Evolutionary conservation across 768 basidiomycete genomes (phyloP).

Genomic region (Trametes maxima): DNA sequence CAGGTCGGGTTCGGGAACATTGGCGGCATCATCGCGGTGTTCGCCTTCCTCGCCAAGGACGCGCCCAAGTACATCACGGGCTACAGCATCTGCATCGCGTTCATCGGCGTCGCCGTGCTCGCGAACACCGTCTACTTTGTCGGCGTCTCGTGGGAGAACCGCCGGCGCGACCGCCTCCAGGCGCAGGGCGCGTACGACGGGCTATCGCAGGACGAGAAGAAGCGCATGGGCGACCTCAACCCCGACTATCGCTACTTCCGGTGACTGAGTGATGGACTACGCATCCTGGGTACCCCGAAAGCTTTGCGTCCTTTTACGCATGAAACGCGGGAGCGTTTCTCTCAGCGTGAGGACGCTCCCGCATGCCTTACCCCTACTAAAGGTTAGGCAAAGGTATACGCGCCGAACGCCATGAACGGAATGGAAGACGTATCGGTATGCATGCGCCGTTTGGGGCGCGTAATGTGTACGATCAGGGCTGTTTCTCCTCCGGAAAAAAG

Average conservation of each 20-base stretch:
- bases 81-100: constrained; percentile 32
- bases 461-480: constrained; percentile 10
- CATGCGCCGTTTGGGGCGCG: constrained; percentile 8
- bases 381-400: no score
- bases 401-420: not conserved
- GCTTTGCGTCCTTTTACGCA: not conserved
- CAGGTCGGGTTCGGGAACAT: constrained; percentile 36
- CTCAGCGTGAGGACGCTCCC: no score
- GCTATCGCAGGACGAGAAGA: constrained; percentile 24
- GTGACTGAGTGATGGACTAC: not conserved
- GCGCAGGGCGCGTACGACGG: constrained; percentile 14
- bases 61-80: constrained; percentile 32
- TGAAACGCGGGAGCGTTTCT: no score
- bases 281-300: not conserved
- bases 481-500: not conserved
- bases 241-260: constrained; percentile 30
- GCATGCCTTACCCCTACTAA: no score
- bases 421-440: not conserved
- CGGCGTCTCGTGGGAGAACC: constrained; percentile 28
- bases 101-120: constrained; percentile 28
- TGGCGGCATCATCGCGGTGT: constrained; percentile 34
- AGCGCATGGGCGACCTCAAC: constrained; percentile 29
- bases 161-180: constrained; percentile 19
- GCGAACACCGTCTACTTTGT: constrained; percentile 27
- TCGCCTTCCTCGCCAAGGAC: constrained; percentile 33